Conservation (phyloP, 768 basidiomycete genomes). For the Russula earlei region DNA sequence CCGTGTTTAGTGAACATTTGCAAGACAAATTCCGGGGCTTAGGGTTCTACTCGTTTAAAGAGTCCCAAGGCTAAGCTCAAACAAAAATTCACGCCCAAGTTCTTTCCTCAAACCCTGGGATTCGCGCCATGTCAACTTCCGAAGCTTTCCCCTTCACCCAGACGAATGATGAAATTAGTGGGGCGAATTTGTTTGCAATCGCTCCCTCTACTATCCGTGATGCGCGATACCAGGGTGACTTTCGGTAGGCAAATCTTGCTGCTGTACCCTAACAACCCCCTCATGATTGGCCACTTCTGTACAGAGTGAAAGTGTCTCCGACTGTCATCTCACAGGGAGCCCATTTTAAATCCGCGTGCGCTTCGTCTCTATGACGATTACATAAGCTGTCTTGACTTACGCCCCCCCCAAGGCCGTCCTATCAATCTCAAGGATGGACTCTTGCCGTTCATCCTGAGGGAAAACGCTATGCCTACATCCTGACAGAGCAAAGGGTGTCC, state of each 20-base stretch:
- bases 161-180: neutral
- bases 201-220: neutral
- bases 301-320: neutral
- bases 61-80: no score
- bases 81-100: no score
- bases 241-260: neutral
- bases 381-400: neutral
- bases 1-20: no score
- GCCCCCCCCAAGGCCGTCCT: neutral
- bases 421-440: neutral
- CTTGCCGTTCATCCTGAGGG: slow-evolving; percentile 7
- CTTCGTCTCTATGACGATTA: neutral
- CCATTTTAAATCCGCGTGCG: slow-evolving; percentile 1
- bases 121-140: neutral
- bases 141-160: neutral
- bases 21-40: no score
- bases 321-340: neutral
- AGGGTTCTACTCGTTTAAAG: no score
- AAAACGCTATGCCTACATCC: neutral
- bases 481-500: neutral
- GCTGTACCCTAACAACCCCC: neutral
- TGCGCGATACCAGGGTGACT: neutral
- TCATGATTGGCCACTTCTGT: neutral
- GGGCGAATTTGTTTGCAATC: neutral
- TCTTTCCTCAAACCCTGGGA: no score